Percentiles rank a stretch among this genome's conserved stretches.
Conservation (phyloP, 164 flowering plant species). For the Chimonanthus salicifolius region DNA sequence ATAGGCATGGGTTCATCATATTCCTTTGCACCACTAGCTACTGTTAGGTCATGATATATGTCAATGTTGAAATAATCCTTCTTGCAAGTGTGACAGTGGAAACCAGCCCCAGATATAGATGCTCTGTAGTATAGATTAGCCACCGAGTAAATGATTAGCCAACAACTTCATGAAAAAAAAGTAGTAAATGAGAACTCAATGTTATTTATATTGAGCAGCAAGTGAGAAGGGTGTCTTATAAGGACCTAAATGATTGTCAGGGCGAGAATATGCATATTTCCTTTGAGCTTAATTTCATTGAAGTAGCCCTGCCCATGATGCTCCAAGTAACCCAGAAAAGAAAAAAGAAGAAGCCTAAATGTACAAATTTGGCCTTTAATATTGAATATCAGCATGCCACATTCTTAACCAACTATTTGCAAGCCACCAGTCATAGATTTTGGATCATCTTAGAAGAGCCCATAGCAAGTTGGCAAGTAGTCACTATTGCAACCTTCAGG, state of each 20-base stretch:
- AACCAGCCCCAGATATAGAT: conserved; percentile 26
- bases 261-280: background rate
- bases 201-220: background rate
- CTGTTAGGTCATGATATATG: conserved; percentile 56
- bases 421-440: background rate
- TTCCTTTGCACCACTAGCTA: conserved; percentile 49
- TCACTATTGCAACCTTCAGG: no score
- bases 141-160: conserved; percentile 8
- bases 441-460: no score
- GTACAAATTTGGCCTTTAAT: no score
- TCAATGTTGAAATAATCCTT: conserved; percentile 47
- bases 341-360: no score
- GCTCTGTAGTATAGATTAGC: conserved; percentile 29
- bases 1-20: conserved; percentile 38
- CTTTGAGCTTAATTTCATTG: background rate
- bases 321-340: background rate
- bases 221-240: background rate
- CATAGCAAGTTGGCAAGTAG: no score
- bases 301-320: background rate
- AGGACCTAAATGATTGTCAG: background rate
- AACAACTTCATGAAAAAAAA: background rate
- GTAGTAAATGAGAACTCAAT: background rate
- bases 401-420: background rate
- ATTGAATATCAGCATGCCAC: no score
- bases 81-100: conserved; percentile 60